Conservation (phyloP, 75 land plant species). For the Azolla pinnata region DNA sequence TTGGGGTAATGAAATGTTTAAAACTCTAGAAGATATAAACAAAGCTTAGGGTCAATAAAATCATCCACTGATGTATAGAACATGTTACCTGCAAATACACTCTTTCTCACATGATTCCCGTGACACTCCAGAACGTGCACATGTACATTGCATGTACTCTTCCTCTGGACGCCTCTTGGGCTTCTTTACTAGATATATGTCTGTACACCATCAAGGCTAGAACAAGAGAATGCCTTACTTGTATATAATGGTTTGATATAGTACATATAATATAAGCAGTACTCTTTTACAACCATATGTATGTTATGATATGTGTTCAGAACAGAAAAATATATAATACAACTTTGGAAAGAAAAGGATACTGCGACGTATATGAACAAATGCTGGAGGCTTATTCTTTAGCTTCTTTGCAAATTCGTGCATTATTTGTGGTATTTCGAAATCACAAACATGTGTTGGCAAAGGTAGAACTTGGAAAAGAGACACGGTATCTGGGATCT, state of each 20-base stretch:
- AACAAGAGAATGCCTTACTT: background rate
- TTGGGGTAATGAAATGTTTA: background rate
- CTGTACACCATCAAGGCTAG: conserved; percentile 20
- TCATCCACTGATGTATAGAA: background rate
- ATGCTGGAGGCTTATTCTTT: conserved; percentile 28
- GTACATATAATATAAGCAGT: background rate
- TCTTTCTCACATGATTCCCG: conserved; percentile 49
- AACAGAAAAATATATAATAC: background rate
- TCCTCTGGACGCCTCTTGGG: conserved; percentile 49
- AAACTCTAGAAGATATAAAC: background rate
- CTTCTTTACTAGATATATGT: conserved; percentile 65
- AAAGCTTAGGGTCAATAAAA: background rate
- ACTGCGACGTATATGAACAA: conserved; percentile 64
- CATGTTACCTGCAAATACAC: conserved; percentile 73
- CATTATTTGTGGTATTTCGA: conserved; percentile 40
- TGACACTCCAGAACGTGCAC: conserved; percentile 30
- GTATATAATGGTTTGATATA: background rate
- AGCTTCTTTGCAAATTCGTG: conserved; percentile 31
- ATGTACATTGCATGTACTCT: conserved; percentile 80
- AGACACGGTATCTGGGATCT: background rate
- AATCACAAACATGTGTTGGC: conserved; percentile 41
- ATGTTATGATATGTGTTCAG: background rate
- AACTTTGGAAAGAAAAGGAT: conserved; percentile 28
- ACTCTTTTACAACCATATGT: background rate
- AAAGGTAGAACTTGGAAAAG: conserved; percentile 11